Percentiles rank a stretch among this genome's conserved stretches.
These are phyloP conservation scores for Amphirosellinia nigrospora DNA, from an alignment of 495 filamentous ascomycete species.

Conservation along the genomic window DNA sequence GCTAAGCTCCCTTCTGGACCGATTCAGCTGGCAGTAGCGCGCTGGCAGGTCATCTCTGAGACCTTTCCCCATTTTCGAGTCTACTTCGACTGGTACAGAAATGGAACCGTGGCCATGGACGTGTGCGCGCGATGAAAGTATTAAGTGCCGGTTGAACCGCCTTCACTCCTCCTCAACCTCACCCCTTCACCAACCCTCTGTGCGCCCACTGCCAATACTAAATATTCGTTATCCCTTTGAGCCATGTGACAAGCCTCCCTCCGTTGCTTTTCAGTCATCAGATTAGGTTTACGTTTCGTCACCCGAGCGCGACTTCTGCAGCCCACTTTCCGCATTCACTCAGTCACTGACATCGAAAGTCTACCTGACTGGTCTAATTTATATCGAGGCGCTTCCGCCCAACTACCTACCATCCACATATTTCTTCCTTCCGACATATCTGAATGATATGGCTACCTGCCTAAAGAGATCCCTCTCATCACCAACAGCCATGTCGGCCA, in stretches of 20 bases:
- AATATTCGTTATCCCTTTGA: background rate
- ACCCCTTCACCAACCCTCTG: slow-evolving; percentile 14
- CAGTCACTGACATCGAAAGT: background rate
- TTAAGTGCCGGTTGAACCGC: slow-evolving; percentile 16
- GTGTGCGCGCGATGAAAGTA: slow-evolving; percentile 11
- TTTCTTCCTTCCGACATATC: background rate
- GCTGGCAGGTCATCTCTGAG: background rate
- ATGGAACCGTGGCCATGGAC: background rate
- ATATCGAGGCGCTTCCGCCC: background rate
- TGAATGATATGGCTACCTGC: slow-evolving; percentile 18
- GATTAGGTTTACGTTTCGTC: background rate
- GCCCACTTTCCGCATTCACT: slow-evolving; percentile 28
- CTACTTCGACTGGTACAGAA: background rate
- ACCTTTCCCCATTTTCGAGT: background rate
- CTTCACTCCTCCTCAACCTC: background rate
- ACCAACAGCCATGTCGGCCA: slow-evolving; percentile 27
- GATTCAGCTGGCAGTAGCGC: slow-evolving; percentile 16
- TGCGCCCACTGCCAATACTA: background rate
- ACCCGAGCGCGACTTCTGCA: slow-evolving; percentile 1
- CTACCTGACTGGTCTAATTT: background rate
- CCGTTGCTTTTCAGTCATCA: background rate
- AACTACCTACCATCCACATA: background rate
- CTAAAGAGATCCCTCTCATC: slow-evolving; percentile 23
- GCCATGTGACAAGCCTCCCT: background rate
- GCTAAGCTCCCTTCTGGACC: slow-evolving; percentile 4